Percentiles rank a stretch among this genome's conserved stretches.
phyloP scores from a whole-genome alignment of 495 filamentous ascomycete genomes.

The Penicillium turbatum region DNA sequence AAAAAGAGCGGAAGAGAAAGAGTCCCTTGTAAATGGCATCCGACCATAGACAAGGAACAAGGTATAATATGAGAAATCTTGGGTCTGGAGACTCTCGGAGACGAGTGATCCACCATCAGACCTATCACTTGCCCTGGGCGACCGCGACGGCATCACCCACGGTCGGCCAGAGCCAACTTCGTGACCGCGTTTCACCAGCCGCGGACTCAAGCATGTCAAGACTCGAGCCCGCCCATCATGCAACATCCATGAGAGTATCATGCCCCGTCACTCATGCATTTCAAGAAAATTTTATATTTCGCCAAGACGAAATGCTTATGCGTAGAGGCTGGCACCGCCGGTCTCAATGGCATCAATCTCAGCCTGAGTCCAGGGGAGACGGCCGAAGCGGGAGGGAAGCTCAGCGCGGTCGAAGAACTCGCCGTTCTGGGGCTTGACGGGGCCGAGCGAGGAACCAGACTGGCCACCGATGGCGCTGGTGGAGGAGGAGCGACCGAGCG shows the following conservation, averaged over 20 bases:
- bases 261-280: conserved; percentile 23
- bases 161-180: conserved; percentile 9
- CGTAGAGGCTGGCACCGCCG: conserved; percentile 72
- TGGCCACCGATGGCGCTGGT: conserved; percentile 57
- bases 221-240: conserved; percentile 4
- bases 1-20: conserved; percentile 7
- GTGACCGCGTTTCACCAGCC: conserved; percentile 5
- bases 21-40: neutral
- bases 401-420: conserved; percentile 85
- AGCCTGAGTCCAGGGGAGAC: conserved; percentile 62
- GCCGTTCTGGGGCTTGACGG: conserved; percentile 65
- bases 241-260: conserved; percentile 22
- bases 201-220: neutral
- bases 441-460: conserved; percentile 63
- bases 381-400: conserved; percentile 76
- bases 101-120: neutral
- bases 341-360: conserved; percentile 97
- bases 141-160: neutral
- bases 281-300: conserved; percentile 6
- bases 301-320: conserved; percentile 26
- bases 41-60: neutral
- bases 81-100: neutral
- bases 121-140: neutral
- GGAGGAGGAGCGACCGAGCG: conserved; percentile 53
- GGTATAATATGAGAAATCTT: conserved; percentile 4